Percentiles rank a stretch among this genome's conserved stretches.
These are phyloP conservation scores for Epichloe coenophiala DNA, from an alignment of 2,329 filamentous ascomycete genomes.

Conservation along the genomic window DNA sequence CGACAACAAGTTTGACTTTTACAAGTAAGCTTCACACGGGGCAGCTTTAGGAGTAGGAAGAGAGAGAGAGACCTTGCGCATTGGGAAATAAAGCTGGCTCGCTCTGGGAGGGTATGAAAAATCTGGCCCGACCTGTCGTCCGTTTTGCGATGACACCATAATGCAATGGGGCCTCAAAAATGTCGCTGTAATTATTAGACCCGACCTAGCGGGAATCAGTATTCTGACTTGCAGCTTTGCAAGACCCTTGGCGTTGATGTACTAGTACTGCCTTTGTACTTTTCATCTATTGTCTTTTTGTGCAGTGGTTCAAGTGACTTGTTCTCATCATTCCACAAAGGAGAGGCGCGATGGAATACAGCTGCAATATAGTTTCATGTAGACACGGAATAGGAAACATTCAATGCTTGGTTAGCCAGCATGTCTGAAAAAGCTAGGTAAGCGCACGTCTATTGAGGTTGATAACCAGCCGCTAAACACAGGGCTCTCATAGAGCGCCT, in stretches of 20 bases:
- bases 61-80: background rate
- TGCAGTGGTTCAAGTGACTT: background rate
- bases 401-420: no score
- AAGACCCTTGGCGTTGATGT: background rate
- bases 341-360: no score
- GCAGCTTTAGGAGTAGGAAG: background rate
- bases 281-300: background rate
- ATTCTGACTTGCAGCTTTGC: background rate
- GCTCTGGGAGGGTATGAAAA: no score
- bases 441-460: background rate
- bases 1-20: constrained; percentile 79
- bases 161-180: background rate
- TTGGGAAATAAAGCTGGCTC: no score
- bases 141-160: no score
- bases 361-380: no score
- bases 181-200: background rate
- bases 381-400: no score
- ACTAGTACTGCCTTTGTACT: background rate
- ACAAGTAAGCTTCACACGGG: constrained; percentile 44
- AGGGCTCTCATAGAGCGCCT: background rate
- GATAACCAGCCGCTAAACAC: background rate
- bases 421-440: no score
- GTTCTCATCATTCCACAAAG: no score
- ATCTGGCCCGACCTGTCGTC: no score
- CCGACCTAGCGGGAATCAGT: background rate